Evolutionary conservation across 352 stramenopile genomes (phyloP), one percentile per base, ranked within the genome.

Genomic region (Aphanomyces stellatus): DNA sequence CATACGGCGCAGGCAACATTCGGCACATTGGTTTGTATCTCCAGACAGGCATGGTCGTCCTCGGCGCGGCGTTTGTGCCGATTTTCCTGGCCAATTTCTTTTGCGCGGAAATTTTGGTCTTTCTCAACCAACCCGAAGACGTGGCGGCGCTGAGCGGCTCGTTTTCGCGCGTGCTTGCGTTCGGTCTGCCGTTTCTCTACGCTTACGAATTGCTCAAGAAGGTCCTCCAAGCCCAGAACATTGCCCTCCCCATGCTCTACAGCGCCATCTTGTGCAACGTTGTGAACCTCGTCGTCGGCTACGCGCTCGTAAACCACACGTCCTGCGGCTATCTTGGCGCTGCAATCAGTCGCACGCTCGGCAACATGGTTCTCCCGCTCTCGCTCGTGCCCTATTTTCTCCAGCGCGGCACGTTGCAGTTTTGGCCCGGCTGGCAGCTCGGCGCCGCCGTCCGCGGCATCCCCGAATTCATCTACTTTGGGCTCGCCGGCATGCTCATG

Each of bases 21-120:
- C 76, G 80, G 49, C 82, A 93, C 65, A 88, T 96, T 72, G 87
- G 88, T 7, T 74, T 90, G 30, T 96, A 95, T 70, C 87, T 93
- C 62, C 83, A 96, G 65, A 95, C 87, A 2, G 85, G 88, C 0
- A 53, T 88, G 10, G 51, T 93, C 28, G 73, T 96, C 55, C 88
- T 95, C 49, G 65, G 67, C 11, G 70, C 82, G 8, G 76, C 78
- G 15, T 91, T 90, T 62, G 31, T 88, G 7, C 70, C 83, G 10
- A 77, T 93, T 35, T 72, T 74, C 6, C 34, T 88, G 13, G 64
- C 81, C n/a, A 81, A 88, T 51, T 88, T 83, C 61, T 90, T 92
- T 70, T 88, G 84, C 69, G 78, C 88, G 43, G 74, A 81, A 56
- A 76, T 96, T 31, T 68, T 97, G 24, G 73, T 93, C 63, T 71